Conservation (phyloP, 805 yeast species). For the Candida takata region DNA sequence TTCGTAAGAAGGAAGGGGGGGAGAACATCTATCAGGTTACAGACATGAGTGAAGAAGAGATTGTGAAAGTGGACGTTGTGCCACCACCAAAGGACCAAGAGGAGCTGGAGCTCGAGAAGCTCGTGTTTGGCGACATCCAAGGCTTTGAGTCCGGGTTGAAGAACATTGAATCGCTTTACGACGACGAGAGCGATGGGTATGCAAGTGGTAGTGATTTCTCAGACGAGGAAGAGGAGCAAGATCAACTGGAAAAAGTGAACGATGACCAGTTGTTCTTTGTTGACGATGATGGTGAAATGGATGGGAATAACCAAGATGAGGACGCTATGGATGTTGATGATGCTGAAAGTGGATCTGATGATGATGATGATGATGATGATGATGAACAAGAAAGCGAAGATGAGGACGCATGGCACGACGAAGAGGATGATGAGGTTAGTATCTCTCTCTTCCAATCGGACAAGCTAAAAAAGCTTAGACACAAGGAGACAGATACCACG, state of each 20-base stretch:
- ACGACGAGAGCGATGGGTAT: slow-evolving; percentile 30
- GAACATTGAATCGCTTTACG: slow-evolving; percentile 48
- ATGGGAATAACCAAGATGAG: slow-evolving; percentile 26
- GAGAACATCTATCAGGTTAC: neutral
- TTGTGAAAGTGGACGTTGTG: slow-evolving; percentile 12
- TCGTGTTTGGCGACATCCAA: slow-evolving; percentile 84
- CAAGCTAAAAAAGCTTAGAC: slow-evolving; percentile 65
- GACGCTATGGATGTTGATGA: slow-evolving; percentile 30
- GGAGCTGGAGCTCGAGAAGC: slow-evolving; percentile 69
- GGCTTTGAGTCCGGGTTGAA: slow-evolving; percentile 64
- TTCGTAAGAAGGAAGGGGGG: neutral
- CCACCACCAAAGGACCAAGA: slow-evolving; percentile 75
- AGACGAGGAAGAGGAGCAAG: slow-evolving; percentile 24
- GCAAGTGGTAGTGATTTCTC: slow-evolving; percentile 35
- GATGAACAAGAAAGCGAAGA: slow-evolving; percentile 26
- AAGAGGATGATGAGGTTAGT: slow-evolving; percentile 75
- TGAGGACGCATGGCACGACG: slow-evolving; percentile 71
- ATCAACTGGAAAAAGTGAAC: slow-evolving; percentile 27
- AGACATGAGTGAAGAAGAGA: neutral
- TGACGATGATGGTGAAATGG: slow-evolving; percentile 33
- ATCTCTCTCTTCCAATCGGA: slow-evolving; percentile 56
- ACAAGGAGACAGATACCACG: slow-evolving; percentile 42
- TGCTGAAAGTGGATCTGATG: slow-evolving; percentile 29
- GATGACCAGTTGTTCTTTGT: slow-evolving; percentile 50
- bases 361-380: slow-evolving; percentile 25